Base-by-base conservation (phyloP, 345 rosid genomes). In the Angophora floribunda region DNA sequence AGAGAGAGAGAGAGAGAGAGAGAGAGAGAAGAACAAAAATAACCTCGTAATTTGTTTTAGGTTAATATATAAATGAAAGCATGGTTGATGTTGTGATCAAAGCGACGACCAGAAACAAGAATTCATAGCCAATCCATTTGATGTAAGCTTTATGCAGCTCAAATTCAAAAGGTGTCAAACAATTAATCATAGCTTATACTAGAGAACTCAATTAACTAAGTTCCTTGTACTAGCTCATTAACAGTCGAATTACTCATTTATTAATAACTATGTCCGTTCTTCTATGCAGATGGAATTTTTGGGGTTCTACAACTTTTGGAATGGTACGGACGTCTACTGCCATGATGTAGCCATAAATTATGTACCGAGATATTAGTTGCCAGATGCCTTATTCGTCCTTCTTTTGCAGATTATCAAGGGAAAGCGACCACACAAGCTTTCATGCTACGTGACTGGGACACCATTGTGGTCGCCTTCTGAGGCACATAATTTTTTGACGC, bases 251-350 rank as follows among this genome's bases (percentile, higher is more conserved):
- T 65, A 65, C 78, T 65, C 1, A 65, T 15, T 65, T 65, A 67
- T 67, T 67, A 67, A 32, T 67, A 67, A 67, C 7, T 30, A 36
- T 67, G 79, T 16, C 79, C 79, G 10, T 32, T 7, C 79, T 13
- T 19, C 22, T 67, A 44, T 85, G 89, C 93, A 94, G 95, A 96
- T 95, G 96, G 93, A 95, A 86, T 92, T 86, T 86, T 79, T 97
- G 92, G 97, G 96, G 49, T 90, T 87, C 51, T 55, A 85, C 82
- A 92, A 95, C 91, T 96, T 87, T 55, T 95, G 97, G 97, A 95
- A 97, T 51, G 98, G 98, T 97, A 93, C 78, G 88, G 85, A 41
- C 51, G 41, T 19, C 14, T 65, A 65, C 41, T 21, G 41, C 44
- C 78, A 67, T 67, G 15, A 9, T 67, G 21, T 67, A 67, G 79